These are phyloP conservation scores for Diaporthe aspalathi DNA, from an alignment of 2,329 filamentous ascomycete species.

Conservation along the genomic window DNA sequence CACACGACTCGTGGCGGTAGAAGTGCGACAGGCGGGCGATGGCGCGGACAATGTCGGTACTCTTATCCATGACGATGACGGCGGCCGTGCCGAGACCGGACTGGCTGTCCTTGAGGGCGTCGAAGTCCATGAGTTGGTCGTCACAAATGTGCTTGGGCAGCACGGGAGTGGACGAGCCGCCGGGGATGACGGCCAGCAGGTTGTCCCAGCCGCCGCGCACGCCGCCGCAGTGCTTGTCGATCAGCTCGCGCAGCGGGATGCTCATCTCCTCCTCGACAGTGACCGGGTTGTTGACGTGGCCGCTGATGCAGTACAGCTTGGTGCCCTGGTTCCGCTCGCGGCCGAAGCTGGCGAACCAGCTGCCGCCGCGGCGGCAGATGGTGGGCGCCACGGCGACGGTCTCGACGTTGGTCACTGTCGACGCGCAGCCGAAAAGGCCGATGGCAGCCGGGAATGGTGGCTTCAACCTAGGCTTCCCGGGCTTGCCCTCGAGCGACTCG, in stretches of 20 bases:
- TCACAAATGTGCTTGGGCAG: conserved; percentile 91
- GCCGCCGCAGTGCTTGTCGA: conserved; percentile 98
- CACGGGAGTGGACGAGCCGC: conserved; percentile 95
- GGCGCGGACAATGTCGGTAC: conserved; percentile 92
- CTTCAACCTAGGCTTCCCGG: conserved; percentile 98
- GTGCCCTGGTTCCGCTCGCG: conserved; percentile 97
- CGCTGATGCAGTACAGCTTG: conserved; percentile 98
- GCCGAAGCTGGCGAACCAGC: conserved; percentile 94
- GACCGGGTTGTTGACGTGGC: conserved; percentile 97
- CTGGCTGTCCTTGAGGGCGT: conserved; percentile 96
- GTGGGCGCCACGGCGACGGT: conserved; percentile 95
- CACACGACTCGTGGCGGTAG: conserved; percentile 98
- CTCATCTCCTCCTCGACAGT: conserved; percentile 99
- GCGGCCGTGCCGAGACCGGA: conserved; percentile 97
- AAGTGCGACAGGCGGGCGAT: conserved; percentile 95
- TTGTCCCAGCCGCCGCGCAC: conserved; percentile 98
- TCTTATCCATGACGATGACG: conserved; percentile 99
- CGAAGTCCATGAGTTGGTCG: conserved; percentile 98
- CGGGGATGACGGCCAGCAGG: conserved; percentile 92
- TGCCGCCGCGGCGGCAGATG: conserved; percentile 90
- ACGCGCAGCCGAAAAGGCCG: conserved; percentile 97
- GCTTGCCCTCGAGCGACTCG: conserved; percentile 98
- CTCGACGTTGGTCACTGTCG: conserved; percentile 98
- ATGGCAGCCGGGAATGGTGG: conserved; percentile 98
- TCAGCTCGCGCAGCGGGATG: conserved; percentile 93